These are phyloP conservation scores for Vigna trinervia DNA, from an alignment of 306 rosid genomes.

Conservation along the genomic window DNA sequence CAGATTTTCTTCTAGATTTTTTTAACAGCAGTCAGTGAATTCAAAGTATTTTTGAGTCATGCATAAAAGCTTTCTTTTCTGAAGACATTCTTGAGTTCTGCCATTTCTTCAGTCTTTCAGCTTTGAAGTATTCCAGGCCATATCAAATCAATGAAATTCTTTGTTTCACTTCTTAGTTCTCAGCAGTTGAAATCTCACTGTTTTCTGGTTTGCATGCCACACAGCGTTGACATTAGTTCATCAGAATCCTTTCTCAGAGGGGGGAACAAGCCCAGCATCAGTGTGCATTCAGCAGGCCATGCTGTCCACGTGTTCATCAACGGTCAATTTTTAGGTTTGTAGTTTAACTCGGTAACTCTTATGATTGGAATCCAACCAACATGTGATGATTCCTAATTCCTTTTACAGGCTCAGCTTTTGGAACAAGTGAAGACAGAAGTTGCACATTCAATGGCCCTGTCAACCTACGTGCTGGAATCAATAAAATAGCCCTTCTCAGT, in stretches of 20 bases:
- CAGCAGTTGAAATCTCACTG: conserved; percentile 4
- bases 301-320: conserved; percentile 89
- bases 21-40: conserved; percentile 1
- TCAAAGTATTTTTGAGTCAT: background rate
- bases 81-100: too few species aligned
- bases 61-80: background rate
- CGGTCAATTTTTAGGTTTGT: conserved; percentile 80
- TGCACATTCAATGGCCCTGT: conserved; percentile 73
- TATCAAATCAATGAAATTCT: background rate
- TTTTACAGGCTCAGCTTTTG: conserved; percentile 82
- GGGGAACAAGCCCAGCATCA: conserved; percentile 70
- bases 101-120: background rate
- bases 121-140: background rate
- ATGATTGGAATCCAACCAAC: conserved; percentile 15
- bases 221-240: conserved; percentile 77
- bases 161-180: background rate
- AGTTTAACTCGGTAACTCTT: conserved; percentile 32
- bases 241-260: conserved; percentile 79
- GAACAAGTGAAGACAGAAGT: conserved; percentile 71
- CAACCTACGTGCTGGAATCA: conserved; percentile 73
- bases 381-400: conserved; percentile 24
- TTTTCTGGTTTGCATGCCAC: conserved; percentile 43
- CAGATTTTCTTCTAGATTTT: background rate
- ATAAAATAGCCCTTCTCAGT: conserved; percentile 86
- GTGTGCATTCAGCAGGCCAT: conserved; percentile 82